Evolutionary conservation across 257 asterid species (phyloP), one percentile per base, ranked within the genome.

Genomic region (Mentha longifolia): DNA sequence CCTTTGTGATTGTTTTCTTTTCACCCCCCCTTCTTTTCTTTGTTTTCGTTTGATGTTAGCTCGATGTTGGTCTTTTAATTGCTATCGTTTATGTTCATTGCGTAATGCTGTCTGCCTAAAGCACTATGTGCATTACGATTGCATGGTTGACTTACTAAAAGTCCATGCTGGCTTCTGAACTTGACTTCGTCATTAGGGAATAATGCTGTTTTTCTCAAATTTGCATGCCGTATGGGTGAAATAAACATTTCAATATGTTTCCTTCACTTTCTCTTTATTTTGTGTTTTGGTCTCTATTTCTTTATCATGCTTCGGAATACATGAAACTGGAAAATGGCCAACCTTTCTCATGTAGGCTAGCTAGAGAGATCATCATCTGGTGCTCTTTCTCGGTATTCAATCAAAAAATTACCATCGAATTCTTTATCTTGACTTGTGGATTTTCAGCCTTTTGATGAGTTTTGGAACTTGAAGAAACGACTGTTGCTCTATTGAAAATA

Each of bases 111-210:
- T 63, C 70, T 33, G 17, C 55, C 58, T 52, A 55, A 50, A 17
- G 16, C 35, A 51, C 28, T 52, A 19, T 35, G 16, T 57, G 11
- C 45, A 47, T 61, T 51, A 54, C 33, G 16, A 9, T 45, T 64
- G 35, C 45, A 49, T 51, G 10, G 55, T 56, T 5, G 22, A 6
- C 22, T 16, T 37, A 25, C 61, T 57, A 17, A 14, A 8, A 7
- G 41, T 61, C 62, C 25, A 4, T 30, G 41, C 9, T 71, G 47
- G 64, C 31, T 46, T 58, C 78, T 59, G 55, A 49, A 49, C 51
- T 31, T 59, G 43, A n/a, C 59, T 41, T 3, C 10, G 33, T 64
- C 22, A 61, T 61, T 64, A 19, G 68, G 62, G 42, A 56, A 14
- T 56, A 43, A 42, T 39, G 28, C 42, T 14, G 1, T 30, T 16